Base-by-base conservation (phyloP, 2,329 filamentous ascomycete genomes). In the Knufia petricola region DNA sequence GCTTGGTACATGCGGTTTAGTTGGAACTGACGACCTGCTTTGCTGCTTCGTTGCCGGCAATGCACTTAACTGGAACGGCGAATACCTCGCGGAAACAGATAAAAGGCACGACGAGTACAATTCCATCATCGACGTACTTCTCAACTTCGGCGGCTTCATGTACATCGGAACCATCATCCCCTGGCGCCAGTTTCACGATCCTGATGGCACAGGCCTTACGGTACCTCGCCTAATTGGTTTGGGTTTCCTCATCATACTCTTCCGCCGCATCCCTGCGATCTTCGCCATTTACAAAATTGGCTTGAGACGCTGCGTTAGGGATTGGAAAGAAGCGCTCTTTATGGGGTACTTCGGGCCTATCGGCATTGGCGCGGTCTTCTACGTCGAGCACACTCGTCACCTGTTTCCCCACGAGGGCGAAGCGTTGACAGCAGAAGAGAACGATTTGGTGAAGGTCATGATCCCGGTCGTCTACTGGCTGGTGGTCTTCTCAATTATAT, bases 311-410 rank as follows among this genome's bases (percentile, higher is more conserved):
- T 92, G 96, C 61, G 81, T 96, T 58, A 95, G 94, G 68, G 95
- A 89, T 0, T 96, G 90, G 89, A 82, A 92, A 58, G 92, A 98
- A 64, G 90, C 92, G 2, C 72, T 95, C 1, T 98, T 98, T 63
- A 92, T 92, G n/a, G 92, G 92, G 1, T 92, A 98, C 64, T 98
- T 98, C 61, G 92, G 92, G 4, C 92, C 92, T 23, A 96, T 98
- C 58, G 92, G 92, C 47, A 90, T 98, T 47, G 92, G 92, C 51
- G 92, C 90, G 53, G 88, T 98, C 49, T 98, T 96, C n/a, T 72
- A 71, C 36, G 67, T 71, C 7, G 69, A 72, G 51, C 70, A 71
- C 48, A 63, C 69, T 0, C 64, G 64, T 2, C 64, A 68, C 47
- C 59, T 72, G 2, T 70, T 72, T 36, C 70, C 69, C 1, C 60